phyloP scores from a whole-genome alignment of 176 grass and related monocot genomes.

The Microstegium vimineum region DNA sequence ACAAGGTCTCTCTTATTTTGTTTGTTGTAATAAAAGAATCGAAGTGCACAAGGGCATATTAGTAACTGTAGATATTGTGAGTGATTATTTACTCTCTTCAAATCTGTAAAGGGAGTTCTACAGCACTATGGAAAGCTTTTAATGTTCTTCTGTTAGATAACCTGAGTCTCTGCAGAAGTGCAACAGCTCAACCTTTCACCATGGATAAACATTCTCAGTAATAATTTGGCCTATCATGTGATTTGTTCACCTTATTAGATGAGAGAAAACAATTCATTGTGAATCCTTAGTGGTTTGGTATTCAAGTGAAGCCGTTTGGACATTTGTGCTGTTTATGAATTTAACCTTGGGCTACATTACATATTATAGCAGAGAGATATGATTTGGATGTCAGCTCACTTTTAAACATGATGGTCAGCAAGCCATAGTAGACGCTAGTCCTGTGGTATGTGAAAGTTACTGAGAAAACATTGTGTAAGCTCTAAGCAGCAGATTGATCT shows the following conservation, averaged over 20 bases:
- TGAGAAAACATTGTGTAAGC: background rate
- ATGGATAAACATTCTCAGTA: background rate
- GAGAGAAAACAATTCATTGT: background rate
- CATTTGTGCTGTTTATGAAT: background rate
- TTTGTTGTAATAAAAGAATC: background rate
- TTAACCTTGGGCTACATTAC: background rate
- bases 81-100: background rate
- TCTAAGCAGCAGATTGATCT: background rate
- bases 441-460: background rate
- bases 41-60: background rate
- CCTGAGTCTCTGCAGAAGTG: background rate
- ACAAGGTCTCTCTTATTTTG: background rate
- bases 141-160: background rate
- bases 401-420: background rate
- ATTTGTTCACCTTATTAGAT: background rate
- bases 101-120: background rate
- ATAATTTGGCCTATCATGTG: background rate
- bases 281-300: background rate
- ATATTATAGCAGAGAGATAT: background rate
- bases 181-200: background rate
- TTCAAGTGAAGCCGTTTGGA: background rate
- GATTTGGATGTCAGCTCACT: background rate
- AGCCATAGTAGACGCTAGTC: background rate
- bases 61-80: background rate
- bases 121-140: background rate